Base-by-base conservation (phyloP, 192 early-diverging fungal species). In the Coemansia aciculifera region DNA sequence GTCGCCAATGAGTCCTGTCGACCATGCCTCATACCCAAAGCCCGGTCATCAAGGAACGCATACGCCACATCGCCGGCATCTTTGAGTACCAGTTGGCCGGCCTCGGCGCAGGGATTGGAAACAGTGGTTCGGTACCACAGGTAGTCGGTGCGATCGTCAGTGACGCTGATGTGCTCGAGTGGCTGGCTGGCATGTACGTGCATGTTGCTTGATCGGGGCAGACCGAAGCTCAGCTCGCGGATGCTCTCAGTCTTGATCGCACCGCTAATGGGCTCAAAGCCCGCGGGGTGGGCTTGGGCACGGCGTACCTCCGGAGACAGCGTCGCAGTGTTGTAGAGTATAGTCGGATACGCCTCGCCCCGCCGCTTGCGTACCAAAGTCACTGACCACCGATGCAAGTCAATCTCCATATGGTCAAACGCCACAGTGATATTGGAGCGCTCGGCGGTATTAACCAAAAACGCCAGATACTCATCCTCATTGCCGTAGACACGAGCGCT, bases 101-200 rank as follows among this genome's bases (percentile, higher is more conserved):
- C 34, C 12, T 19, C 8, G 1, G 44, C 24, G 54, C 75, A 72
- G 1, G 43, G 5, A 0, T 69, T 36, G 32, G 67, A 56, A 31
- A 83, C 59, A 12, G 19, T 38, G 11, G 75, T 83, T 48, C 64
- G 75, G 75, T 83, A 74, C 80, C 80, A 83, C 69, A 77, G 54
- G 63, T 77, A 83, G 66, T 83, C 80, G 11, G 80, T 68, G 34
- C 15, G 23, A 48, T 83, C 80, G 66, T 77, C 67, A 10, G 80
- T 83, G 0, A 77, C 37, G 17, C 64, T 59, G 34, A 83, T 64
- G 8, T 83, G 80, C 19, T 83, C 80, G 12, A 62, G 66, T 4
- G 80, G 80, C n/a, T 36, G 46, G 31, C 23, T 40, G 5, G 60
- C 40, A 4, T 13, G 38, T 34, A 69, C 31, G 21, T 24, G 9